phyloP scores from a whole-genome alignment of 176 grass and related monocot species.

The Lolium rigidum region DNA sequence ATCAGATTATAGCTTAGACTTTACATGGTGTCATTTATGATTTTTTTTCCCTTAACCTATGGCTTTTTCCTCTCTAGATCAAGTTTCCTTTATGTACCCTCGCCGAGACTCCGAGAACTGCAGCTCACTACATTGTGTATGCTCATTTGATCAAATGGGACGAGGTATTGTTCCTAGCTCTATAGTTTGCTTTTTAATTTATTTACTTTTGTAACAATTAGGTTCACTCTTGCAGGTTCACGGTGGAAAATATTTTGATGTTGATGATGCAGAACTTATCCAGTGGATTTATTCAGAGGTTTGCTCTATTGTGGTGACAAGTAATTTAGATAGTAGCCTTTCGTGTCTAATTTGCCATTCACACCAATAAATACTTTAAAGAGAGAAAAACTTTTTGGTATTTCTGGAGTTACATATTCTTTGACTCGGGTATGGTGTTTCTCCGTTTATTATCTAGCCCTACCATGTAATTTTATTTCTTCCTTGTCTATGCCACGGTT shows the following conservation, averaged over 20 bases:
- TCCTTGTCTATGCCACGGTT: too few relatives aligned
- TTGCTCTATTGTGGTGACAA: conserved; percentile 36
- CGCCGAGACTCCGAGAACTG: conserved; percentile 91
- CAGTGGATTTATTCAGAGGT: conserved; percentile 97
- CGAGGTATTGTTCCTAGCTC: too few relatives aligned
- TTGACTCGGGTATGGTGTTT: conserved; percentile 31
- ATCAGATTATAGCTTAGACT: too few relatives aligned
- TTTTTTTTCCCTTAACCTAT: conserved; percentile 60
- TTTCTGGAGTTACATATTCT: conserved; percentile 96
- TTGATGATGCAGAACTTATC: conserved; percentile 94
- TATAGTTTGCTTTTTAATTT: conserved; percentile 34
- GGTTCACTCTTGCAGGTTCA: conserved; percentile 59
- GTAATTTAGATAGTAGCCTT: not conserved
- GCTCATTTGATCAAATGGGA: not conserved
- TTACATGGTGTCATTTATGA: too few relatives aligned
- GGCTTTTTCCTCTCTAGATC: conserved; percentile 94
- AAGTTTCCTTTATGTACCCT: conserved; percentile 97
- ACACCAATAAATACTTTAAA: conserved; percentile 79
- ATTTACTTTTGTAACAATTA: conserved; percentile 14
- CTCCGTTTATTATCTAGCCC: too few relatives aligned
- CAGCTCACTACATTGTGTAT: conserved; percentile 77
- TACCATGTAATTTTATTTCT: too few relatives aligned
- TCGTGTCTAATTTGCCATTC: conserved; percentile 40
- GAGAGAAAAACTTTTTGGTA: conserved; percentile 94
- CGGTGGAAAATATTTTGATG: conserved; percentile 91